These are phyloP conservation scores for Solanum dulcamara DNA, from an alignment of 257 asterid genomes.

Conservation along the genomic window DNA sequence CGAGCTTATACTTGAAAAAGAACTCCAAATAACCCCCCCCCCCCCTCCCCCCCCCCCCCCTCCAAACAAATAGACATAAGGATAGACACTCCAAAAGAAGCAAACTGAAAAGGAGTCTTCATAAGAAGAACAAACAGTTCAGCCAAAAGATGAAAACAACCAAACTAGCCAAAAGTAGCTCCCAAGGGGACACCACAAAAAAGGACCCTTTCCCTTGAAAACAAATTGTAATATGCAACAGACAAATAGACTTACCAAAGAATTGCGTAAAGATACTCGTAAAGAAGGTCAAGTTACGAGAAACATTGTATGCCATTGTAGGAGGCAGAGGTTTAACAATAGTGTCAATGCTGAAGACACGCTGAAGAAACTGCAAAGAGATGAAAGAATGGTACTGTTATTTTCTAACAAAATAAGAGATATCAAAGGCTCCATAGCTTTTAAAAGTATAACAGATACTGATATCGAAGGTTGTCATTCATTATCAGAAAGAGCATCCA, in stretches of 20 bases:
- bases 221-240: neutral
- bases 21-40: neutral
- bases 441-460: neutral
- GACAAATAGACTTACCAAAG: slow-evolving; percentile 41
- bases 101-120: neutral
- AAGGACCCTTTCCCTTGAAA: neutral
- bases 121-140: neutral
- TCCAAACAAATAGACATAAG: neutral
- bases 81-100: neutral
- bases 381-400: neutral
- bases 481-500: neutral
- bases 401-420: neutral
- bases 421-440: neutral
- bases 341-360: slow-evolving; percentile 83
- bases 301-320: slow-evolving; percentile 60
- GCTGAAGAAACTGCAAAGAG: slow-evolving; percentile 72
- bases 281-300: slow-evolving; percentile 88
- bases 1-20: neutral
- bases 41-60: neutral
- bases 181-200: neutral
- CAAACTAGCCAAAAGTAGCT: neutral
- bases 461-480: neutral
- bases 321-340: slow-evolving; percentile 92
- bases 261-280: slow-evolving; percentile 93
- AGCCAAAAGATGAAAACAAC: neutral